Base-by-base conservation (phyloP, 257 asterid genomes). In the Solanum chmielewskii region DNA sequence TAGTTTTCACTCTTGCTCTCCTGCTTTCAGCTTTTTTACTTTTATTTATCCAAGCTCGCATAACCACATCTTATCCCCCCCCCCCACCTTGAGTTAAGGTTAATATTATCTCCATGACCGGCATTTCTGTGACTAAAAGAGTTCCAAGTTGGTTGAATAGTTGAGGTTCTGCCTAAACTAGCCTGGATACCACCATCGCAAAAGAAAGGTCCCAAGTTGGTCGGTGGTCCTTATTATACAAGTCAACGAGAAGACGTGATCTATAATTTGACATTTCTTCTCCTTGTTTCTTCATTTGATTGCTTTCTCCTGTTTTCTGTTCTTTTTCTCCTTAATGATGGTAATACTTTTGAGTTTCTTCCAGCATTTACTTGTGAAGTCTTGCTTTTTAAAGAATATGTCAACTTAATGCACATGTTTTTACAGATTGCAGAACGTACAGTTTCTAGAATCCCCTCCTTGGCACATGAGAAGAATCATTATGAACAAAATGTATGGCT, bases 401-500 rank as follows among this genome's bases (percentile, higher is more conserved):
- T 81, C 85, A 31, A 49, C 52, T 81, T 81, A 66, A 11, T 31
- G 44, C 70, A 49, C 31, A 49, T 11, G 45, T 21, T 74, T 84
- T 85, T 91, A 92, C 95, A 97, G 99, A 94, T 97, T 35, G 87
- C 89, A 73, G 96, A 80, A 52, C 99, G 90, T 84, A 78, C 93
- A 74, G 84, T 92, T 76, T 81, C 92, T 88, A 93, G 96, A 91
- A 89, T 97, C 49, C 99, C 99, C 14, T 93, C 94, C 88, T 84
- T 90, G 92, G 97, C 95, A 44, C 99, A 97, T 89, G 99, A 97
- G 90, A 95, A 91, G 91, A 97, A 95, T 83, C 92, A 96, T 42
- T 98, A 94, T 41, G 99, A 97, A 90, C 99, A 95, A 89, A 97
- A 94, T 75, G 99, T 96, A 92, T 85, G 93, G 47, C 33, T 84